A percentile compares a stretch with the other conserved stretches of the same genome.
phyloP scores from a whole-genome alignment of 1,284 basidiomycete genomes.

The Entoloma clypeatum region DNA sequence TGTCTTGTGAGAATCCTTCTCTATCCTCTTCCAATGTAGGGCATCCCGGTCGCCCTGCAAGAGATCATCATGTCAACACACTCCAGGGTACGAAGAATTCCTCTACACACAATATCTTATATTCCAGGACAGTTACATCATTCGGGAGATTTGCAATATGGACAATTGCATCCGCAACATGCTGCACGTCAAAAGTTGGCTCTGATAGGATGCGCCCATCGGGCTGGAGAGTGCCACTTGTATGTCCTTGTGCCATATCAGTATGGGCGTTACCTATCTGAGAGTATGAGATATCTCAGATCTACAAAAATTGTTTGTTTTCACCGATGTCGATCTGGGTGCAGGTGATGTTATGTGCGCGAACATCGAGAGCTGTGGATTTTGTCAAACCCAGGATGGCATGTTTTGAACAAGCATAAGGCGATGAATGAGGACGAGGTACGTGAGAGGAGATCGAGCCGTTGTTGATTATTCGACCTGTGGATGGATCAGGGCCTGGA shows the following conservation, averaged over 20 bases:
- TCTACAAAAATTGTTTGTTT: slow-evolving; percentile 4
- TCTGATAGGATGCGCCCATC: slow-evolving; percentile 61
- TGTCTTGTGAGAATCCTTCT: too few species aligned
- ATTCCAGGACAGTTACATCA: slow-evolving; percentile 66
- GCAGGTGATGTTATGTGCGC: slow-evolving; percentile 67
- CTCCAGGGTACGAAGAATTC: neutral
- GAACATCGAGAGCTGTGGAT: slow-evolving; percentile 71
- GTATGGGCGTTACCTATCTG: slow-evolving; percentile 65
- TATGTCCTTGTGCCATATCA: slow-evolving; percentile 44
- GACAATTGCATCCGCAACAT: slow-evolving; percentile 69
- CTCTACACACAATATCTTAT: slow-evolving; percentile 68
- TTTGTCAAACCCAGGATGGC: slow-evolving; percentile 75
- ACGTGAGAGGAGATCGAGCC: slow-evolving; percentile 74
- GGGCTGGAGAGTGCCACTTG: slow-evolving; percentile 59
- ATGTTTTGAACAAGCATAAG: slow-evolving; percentile 79
- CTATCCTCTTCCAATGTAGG: slow-evolving; percentile 62
- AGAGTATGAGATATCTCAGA: slow-evolving; percentile 6
- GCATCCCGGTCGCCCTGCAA: slow-evolving; percentile 52
- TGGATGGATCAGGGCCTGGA: neutral
- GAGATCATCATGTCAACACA: slow-evolving; percentile 1
- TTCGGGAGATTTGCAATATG: slow-evolving; percentile 67
- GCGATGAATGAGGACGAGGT: slow-evolving; percentile 62
- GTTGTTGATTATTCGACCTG: slow-evolving; percentile 80
- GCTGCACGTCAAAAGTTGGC: slow-evolving; percentile 61
- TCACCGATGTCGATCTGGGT: slow-evolving; percentile 80